phyloP scores from a whole-genome alignment of 1,139 yeast genomes.

The Taphrina confusa region DNA sequence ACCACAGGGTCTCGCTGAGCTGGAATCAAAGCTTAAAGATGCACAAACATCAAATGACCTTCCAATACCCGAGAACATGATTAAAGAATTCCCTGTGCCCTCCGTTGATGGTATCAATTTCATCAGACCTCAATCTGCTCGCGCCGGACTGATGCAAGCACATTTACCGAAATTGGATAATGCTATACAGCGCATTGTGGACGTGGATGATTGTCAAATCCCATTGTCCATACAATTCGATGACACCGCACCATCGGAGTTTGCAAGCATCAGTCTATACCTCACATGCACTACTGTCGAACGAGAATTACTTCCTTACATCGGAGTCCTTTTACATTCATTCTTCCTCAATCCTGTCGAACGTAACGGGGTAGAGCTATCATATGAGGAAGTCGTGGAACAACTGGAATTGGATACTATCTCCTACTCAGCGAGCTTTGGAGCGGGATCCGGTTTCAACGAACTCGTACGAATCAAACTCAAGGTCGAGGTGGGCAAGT shows the following conservation, averaged over 20 bases:
- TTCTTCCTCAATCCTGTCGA: slow-evolving; percentile 73
- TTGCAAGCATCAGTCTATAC: slow-evolving; percentile 68
- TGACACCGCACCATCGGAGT: slow-evolving; percentile 68
- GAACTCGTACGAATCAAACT: slow-evolving; percentile 63
- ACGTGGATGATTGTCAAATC: slow-evolving; percentile 48
- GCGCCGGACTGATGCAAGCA: slow-evolving; percentile 48
- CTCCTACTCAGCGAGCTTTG: slow-evolving; percentile 51
- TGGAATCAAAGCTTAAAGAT: slow-evolving; percentile 55
- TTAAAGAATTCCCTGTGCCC: slow-evolving; percentile 65
- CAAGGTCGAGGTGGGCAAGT: slow-evolving; percentile 64
- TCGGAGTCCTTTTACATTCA: slow-evolving; percentile 61
- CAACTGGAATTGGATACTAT: slow-evolving; percentile 73
- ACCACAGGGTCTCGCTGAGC: slow-evolving; percentile 58
- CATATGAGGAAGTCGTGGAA: slow-evolving; percentile 74
- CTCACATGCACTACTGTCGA: slow-evolving; percentile 66
- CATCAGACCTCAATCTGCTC: slow-evolving; percentile 66
- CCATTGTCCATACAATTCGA: slow-evolving; percentile 80
- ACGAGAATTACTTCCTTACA: slow-evolving; percentile 61
- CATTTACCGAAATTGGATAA: slow-evolving; percentile 46
- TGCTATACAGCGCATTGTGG: slow-evolving; percentile 44
- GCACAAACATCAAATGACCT: slow-evolving; percentile 71
- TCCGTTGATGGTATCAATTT: slow-evolving; percentile 75
- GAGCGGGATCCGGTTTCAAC: slow-evolving; percentile 62
- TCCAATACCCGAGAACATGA: slow-evolving; percentile 70
- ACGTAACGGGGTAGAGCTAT: slow-evolving; percentile 60